These are phyloP conservation scores for Eimeria brunetti DNA, from an alignment of 169 alveolate species.

Conservation along the genomic window DNA sequence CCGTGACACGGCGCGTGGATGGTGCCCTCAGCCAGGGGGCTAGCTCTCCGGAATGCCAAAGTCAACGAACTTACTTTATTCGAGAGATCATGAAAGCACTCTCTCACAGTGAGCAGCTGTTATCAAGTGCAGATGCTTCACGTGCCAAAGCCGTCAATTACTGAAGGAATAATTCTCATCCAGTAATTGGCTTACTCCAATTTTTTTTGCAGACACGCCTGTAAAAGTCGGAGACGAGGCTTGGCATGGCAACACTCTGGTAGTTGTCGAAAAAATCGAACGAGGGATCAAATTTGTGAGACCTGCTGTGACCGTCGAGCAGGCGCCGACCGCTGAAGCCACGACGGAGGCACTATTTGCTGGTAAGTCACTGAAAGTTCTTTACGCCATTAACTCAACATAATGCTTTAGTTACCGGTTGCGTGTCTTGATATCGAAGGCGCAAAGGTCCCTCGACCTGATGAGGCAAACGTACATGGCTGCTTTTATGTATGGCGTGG, in stretches of 20 bases:
- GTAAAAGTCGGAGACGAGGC: constrained; percentile 25
- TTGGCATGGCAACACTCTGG: constrained; percentile 37
- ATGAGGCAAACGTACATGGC: background rate
- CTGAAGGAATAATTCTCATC: background rate
- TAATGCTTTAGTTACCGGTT: background rate
- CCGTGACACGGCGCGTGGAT: constrained; percentile 15
- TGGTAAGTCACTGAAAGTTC: background rate
- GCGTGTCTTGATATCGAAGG: background rate
- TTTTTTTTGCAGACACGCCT: constrained; percentile 22
- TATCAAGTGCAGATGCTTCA: background rate
- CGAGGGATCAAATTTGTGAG: background rate
- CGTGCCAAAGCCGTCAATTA: background rate
- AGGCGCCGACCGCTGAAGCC: background rate
- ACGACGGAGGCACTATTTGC: constrained; percentile 45
- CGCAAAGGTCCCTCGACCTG: background rate
- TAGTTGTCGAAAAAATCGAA: constrained; percentile 18
- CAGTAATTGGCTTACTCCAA: background rate
- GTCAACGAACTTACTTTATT: constrained; percentile 9
- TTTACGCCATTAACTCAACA: background rate
- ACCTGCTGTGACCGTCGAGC: background rate
- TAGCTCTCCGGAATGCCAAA: background rate
- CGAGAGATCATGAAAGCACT: constrained; percentile 33
- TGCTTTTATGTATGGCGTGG: background rate
- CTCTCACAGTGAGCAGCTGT: constrained; percentile 51
- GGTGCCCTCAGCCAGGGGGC: background rate